These are phyloP conservation scores for Theobroma cacao DNA, from an alignment of 345 rosid genomes.

Conservation along the genomic window DNA sequence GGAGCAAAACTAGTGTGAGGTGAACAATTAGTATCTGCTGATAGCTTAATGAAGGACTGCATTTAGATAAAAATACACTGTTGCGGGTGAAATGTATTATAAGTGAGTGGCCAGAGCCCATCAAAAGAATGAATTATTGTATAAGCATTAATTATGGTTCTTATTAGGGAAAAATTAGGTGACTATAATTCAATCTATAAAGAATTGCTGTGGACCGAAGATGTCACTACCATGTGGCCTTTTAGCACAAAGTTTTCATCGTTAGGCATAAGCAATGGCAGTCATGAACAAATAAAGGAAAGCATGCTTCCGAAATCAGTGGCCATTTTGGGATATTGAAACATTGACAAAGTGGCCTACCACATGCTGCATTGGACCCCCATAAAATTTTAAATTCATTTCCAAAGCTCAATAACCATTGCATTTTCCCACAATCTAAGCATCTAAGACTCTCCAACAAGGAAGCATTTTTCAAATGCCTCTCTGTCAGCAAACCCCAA, in stretches of 20 bases:
- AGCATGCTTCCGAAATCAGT: neutral
- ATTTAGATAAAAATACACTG: too few relatives aligned
- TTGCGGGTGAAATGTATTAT: too few relatives aligned
- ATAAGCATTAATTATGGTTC: too few relatives aligned
- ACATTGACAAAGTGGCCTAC: neutral
- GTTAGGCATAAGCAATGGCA: neutral
- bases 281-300: neutral
- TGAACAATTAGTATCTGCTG: too few relatives aligned
- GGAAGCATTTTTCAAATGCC: constrained; percentile 4
- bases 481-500: neutral
- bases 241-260: neutral
- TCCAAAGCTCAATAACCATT: neutral
- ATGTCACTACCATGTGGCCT: neutral
- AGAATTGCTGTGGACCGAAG: neutral
- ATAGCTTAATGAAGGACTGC: too few relatives aligned
- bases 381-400: neutral
- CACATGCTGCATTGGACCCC: neutral
- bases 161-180: neutral
- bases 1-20: too few relatives aligned
- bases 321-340: neutral
- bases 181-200: neutral
- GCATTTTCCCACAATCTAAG: constrained; percentile 13
- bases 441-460: constrained; percentile 5
- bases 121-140: too few relatives aligned
- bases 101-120: too few relatives aligned